Conservation (phyloP, 768 basidiomycete species). For the Rhodotorula sphaerocarpa region DNA sequence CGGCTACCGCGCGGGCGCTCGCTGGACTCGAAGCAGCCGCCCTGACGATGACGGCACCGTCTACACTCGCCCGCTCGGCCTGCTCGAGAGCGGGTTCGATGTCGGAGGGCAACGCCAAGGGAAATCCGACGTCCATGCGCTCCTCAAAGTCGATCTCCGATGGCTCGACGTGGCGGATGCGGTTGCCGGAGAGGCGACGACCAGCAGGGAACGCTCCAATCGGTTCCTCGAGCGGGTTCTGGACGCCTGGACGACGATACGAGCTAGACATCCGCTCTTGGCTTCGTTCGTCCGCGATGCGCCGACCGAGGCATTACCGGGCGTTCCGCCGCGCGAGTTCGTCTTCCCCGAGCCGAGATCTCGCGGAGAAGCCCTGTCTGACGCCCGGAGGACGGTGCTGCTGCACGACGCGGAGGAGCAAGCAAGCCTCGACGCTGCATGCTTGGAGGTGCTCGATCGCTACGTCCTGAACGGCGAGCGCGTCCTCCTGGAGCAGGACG, state of each 20-base stretch:
- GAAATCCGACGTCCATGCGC: constrained; percentile 13
- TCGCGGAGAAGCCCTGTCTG: background rate
- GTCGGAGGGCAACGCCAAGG: background rate
- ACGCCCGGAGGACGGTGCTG: background rate
- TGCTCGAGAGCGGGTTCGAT: constrained; percentile 22
- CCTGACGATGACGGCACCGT: background rate
- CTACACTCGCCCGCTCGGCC: constrained; percentile 1
- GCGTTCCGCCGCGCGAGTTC: background rate
- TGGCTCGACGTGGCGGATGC: background rate
- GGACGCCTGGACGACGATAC: constrained; percentile 8
- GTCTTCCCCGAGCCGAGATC: background rate
- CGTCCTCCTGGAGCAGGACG: background rate
- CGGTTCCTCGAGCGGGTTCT: background rate
- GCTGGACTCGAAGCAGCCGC: background rate
- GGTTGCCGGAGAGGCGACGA: background rate
- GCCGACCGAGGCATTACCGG: background rate
- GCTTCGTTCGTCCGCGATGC: background rate
- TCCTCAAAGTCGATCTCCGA: background rate
- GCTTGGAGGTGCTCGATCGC: background rate
- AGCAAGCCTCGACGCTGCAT: background rate
- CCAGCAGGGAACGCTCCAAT: too few relatives aligned
- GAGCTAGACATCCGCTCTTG: constrained; percentile 15
- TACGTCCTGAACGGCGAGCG: constrained; percentile 14
- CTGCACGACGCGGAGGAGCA: background rate
- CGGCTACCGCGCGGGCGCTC: constrained; percentile 10